Conservation (phyloP, 306 rosid genomes). For the Trifolium fragiferum region DNA sequence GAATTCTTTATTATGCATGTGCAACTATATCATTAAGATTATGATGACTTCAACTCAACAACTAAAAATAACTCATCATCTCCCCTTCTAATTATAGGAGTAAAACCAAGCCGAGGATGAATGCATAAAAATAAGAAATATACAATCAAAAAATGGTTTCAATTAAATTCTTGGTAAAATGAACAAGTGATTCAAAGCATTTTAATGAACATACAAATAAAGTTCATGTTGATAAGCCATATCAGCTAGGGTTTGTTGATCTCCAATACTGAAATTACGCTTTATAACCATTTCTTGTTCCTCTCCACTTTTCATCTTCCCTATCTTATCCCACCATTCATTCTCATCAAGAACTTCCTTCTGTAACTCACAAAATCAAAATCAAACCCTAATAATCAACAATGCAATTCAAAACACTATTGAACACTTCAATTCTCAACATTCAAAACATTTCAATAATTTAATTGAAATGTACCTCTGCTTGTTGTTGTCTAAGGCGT, state of each 20-base stretch:
- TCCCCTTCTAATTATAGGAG: too few relatives aligned
- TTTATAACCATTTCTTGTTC: conserved; percentile 80
- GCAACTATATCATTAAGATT: not conserved
- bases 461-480: conserved; percentile 56
- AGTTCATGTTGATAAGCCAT: conserved; percentile 77
- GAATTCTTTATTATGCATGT: not conserved
- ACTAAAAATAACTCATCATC: too few relatives aligned
- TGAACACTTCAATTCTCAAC: not conserved
- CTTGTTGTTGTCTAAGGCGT: conserved; percentile 71
- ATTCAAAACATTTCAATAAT: too few relatives aligned
- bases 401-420: not conserved
- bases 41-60: not conserved
- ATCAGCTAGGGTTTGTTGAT: conserved; percentile 80
- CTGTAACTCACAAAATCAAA: conserved; percentile 47
- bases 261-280: conserved; percentile 65
- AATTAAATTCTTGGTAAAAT: not conserved
- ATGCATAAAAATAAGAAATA: not conserved
- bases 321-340: conserved; percentile 87
- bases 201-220: conserved; percentile 69
- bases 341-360: conserved; percentile 77
- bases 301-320: conserved; percentile 72
- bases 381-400: not conserved
- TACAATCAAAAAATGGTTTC: conserved; percentile 4
- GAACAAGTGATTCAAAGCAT: conserved; percentile 20
- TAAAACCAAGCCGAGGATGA: too few relatives aligned